Percentiles rank a stretch among this genome's conserved stretches.
Evolutionary conservation across 208 protist genomes (phyloP).

Genomic region (Crithidia expoeki): DNA sequence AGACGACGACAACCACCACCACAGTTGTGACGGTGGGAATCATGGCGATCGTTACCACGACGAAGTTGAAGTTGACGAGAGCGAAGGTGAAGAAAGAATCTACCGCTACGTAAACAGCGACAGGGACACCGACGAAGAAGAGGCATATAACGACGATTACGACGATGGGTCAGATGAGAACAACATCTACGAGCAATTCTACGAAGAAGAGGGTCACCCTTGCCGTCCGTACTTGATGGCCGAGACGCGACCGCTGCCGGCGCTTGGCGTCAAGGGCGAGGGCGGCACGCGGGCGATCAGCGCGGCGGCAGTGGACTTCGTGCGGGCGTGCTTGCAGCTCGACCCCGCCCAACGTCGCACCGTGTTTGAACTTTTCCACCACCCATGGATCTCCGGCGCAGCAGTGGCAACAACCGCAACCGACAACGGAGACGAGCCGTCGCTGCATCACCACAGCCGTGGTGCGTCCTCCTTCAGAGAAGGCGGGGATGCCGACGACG

Average conservation of each 20-base stretch:
- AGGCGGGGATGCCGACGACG: background rate
- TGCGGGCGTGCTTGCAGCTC: conserved; percentile 47
- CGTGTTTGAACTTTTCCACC: conserved; percentile 56
- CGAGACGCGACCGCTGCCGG: conserved; percentile 14
- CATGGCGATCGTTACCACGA: too few species aligned
- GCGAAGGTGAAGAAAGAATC: too few species aligned
- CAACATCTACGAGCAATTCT: conserved; percentile 35
- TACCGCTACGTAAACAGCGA: background rate
- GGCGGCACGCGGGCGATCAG: conserved; percentile 31
- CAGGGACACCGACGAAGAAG: background rate
- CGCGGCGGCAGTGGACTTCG: conserved; percentile 60
- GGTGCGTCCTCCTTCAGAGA: background rate
- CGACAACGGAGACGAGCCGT: conserved; percentile 5
- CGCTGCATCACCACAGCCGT: conserved; percentile 3
- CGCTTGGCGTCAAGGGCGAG: background rate
- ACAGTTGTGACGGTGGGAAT: too few species aligned
- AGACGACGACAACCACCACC: too few species aligned
- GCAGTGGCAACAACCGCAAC: background rate
- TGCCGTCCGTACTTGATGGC: conserved; percentile 24
- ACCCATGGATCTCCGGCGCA: conserved; percentile 54
- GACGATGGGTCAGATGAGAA: background rate
- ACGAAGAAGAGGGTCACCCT: conserved; percentile 24
- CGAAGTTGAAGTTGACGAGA: too few species aligned
- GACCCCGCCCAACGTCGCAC: conserved; percentile 49
- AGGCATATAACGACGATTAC: background rate